phyloP scores from a whole-genome alignment of 108 stramenopile genomes.

The Skeletonema tropicum region DNA sequence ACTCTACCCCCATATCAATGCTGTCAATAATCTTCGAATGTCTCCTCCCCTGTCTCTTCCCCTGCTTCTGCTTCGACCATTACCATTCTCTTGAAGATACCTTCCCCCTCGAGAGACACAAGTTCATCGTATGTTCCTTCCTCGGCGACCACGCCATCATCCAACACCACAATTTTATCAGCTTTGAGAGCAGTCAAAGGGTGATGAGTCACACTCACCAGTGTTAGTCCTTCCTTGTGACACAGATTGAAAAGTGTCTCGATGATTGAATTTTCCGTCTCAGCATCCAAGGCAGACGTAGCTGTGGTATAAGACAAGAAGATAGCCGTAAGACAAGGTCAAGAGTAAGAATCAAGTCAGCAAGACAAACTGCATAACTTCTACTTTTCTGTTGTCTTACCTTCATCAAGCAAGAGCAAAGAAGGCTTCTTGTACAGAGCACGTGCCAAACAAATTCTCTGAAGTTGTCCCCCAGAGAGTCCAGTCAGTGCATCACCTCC shows the following conservation, averaged over 20 bases:
- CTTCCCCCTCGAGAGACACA: constrained; percentile 26
- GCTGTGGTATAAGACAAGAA: constrained; percentile 3
- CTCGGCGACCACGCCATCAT: constrained; percentile 53
- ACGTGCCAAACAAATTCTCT: constrained; percentile 42
- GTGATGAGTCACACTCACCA: constrained; percentile 45
- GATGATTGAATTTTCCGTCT: constrained; percentile 10
- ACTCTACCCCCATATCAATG: too few relatives aligned
- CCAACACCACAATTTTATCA: constrained; percentile 68
- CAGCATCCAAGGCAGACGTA: constrained; percentile 46
- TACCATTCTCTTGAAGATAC: constrained; percentile 49
- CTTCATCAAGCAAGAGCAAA: constrained; percentile 44
- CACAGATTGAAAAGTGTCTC: constrained; percentile 13
- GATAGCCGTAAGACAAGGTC: too few relatives aligned
- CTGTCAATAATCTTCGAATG: too few relatives aligned
- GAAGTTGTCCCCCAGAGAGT: not conserved
- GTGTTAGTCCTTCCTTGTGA: constrained; percentile 17
- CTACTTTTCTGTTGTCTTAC: not conserved
- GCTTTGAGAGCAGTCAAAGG: constrained; percentile 55
- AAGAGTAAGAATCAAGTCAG: too few relatives aligned
- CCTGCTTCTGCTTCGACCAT: too few relatives aligned
- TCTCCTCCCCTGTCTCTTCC: not conserved
- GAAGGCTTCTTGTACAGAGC: constrained; percentile 34
- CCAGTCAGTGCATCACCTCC: constrained; percentile 4
- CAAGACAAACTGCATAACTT: too few relatives aligned
- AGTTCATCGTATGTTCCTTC: too few relatives aligned